Evolutionary conservation across 352 stramenopile genomes (phyloP), one percentile per base, ranked within the genome.

Genomic region (Peronospora belbahrii): DNA sequence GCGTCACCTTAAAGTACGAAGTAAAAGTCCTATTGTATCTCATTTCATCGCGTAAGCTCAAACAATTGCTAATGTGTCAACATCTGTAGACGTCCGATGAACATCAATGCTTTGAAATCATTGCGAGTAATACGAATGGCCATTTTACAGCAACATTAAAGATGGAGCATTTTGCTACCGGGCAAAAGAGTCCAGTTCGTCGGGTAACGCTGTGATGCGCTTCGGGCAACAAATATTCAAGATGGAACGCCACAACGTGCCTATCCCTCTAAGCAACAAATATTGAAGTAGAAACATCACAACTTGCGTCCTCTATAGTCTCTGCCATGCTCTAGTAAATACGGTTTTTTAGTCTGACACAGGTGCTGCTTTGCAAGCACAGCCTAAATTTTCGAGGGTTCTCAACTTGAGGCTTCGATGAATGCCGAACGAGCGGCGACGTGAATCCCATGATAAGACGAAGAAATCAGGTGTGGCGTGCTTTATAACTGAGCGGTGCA

Each of bases 381-480:
- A n/a, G n/a, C n/a, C n/a, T n/a, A n/a, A n/a, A n/a, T n/a, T n/a
- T n/a, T n/a, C n/a, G n/a, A n/a, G n/a, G n/a, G n/a, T n/a, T n/a
- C n/a, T n/a, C n/a, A n/a, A n/a, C n/a, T n/a, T n/a, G n/a, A n/a
- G n/a, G n/a, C n/a, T n/a, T n/a, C n/a, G n/a, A n/a, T n/a, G n/a
- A n/a, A n/a, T n/a, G 23, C 4, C 7, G 23, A 7, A 27, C 23
- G 4, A 7, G 14, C 39, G 18, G 23, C 20, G 35, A 20, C 34
- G 24, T 25, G 24, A 38, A 62, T 65, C 56, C 59, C 49, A 32
- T 42, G 60, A 65, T 45, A 9, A 18, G 38, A 52, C 55, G 51
- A 59, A 62, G 59, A 63, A 65, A 66, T 66, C 56, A 65, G 59
- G 50, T 58, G 45, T 39, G 41, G 51, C 46, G 39, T 41, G 37